Base-by-base conservation (phyloP, 768 basidiomycete genomes). In the Myochromella boudieri region DNA sequence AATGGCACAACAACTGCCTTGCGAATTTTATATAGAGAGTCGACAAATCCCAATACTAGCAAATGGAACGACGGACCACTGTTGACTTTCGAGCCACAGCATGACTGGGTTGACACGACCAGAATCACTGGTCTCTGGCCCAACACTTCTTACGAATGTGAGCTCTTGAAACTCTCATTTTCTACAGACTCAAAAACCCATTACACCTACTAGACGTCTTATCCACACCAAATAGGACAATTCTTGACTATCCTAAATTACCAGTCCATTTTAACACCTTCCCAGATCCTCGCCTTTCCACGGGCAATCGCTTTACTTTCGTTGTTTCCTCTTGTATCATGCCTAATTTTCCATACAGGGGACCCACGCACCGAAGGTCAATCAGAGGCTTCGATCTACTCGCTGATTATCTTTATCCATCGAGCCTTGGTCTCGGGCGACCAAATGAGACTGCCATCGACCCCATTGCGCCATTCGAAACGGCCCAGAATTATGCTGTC, bases 291-390 rank as follows among this genome's bases (percentile, higher is more conserved):
- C 71, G 77, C 8, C 70, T 87, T 17, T 58, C 72, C 6, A 62
- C 68, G 18, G 77, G 78, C 22, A 68, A 66, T 25, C 77, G 77
- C 59, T 87, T 86, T 69, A 80, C 82, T 39, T 91, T 90, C 62
- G 60, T 88, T 17, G 79, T 78, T 14, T 73, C 84, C 1, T 84
- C 81, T 3, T 90, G 87, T 59, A 68, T 82, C 37, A 77, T 71
- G 5, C 82, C 85, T 9, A 87, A 87, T 55, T 90, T 86, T 60
- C 88, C 88, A 3, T 88, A 88, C 63, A 60, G 53, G n/a, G 67
- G 73, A 2, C 85, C 81, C 17, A 66, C 71, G 52, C 64, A 77
- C 46, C 68, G 72, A 8, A 68, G 70, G 17, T 73, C 70, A 12
- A 83, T 87, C 58, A 73, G 71, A 49, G 86, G 85, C 10, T 83